Conservation (phyloP, 257 asterid species). For the Solanum lignicaule region DNA sequence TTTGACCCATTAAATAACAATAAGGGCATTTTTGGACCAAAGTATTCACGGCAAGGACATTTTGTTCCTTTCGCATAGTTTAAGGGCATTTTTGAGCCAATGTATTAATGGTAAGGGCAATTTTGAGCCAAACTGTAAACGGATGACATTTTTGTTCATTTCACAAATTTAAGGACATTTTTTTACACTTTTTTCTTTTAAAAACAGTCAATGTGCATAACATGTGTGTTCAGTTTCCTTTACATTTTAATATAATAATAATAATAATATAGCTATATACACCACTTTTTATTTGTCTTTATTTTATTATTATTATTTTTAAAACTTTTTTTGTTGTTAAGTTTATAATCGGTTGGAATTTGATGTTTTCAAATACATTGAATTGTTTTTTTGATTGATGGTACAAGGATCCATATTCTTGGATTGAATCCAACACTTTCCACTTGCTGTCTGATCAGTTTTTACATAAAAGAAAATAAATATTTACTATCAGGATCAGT, state of each 20-base stretch:
- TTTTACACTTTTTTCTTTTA: no score
- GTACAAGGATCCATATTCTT: neutral
- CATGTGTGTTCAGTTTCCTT: no score
- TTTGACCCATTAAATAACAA: no score
- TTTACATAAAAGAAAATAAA: neutral
- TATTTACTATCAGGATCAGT: neutral
- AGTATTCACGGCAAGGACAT: no score
- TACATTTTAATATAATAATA: neutral
- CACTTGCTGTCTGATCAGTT: conserved; percentile 12
- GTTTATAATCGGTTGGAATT: neutral
- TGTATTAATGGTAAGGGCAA: fast-evolving
- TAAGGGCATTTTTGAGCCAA: no score
- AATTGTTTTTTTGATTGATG: neutral
- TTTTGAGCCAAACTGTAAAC: no score
- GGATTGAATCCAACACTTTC: conserved; percentile 24
- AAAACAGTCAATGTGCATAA: no score
- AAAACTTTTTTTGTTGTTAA: neutral
- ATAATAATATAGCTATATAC: neutral
- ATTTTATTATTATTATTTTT: neutral
- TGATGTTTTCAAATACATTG: neutral
- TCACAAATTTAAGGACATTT: no score
- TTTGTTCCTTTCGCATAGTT: no score
- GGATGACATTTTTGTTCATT: no score
- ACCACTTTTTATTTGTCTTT: neutral
- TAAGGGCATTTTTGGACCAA: no score